phyloP scores from a whole-genome alignment of 2,329 filamentous ascomycete species.

The Fusarium sp. region DNA sequence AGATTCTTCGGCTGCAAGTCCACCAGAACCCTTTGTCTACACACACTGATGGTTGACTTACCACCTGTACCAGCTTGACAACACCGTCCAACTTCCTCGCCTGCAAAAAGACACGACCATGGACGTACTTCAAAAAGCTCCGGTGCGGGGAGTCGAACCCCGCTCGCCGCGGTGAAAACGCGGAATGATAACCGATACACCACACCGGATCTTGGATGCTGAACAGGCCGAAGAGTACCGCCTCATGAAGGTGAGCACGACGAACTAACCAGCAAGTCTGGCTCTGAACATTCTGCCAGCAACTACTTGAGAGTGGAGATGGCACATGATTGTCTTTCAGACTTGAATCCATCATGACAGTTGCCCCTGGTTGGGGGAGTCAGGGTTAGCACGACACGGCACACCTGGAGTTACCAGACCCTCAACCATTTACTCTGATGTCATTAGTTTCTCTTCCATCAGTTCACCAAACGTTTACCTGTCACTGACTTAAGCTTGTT shows the following conservation, averaged over 20 bases:
- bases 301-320: neutral
- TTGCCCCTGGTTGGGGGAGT: neutral
- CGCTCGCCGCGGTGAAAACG: slow-evolving; percentile 10
- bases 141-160: slow-evolving; percentile 10
- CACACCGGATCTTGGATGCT: slow-evolving; percentile 2
- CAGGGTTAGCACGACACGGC: neutral
- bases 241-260: neutral
- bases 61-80: neutral
- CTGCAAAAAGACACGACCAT: neutral
- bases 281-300: neutral
- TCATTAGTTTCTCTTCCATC: neutral
- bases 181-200: slow-evolving; percentile 10
- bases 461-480: neutral
- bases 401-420: neutral
- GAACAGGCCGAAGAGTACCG: neutral
- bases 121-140: neutral
- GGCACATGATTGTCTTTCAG: neutral
- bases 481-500: neutral
- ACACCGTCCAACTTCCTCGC: neutral
- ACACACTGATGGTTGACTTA: too few relatives aligned
- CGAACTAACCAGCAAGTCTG: neutral
- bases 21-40: neutral
- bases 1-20: neutral
- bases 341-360: neutral
- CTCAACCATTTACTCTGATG: neutral